These are phyloP conservation scores for Beauveria sp. DNA, from an alignment of 2,329 filamentous ascomycete genomes.

Conservation along the genomic window DNA sequence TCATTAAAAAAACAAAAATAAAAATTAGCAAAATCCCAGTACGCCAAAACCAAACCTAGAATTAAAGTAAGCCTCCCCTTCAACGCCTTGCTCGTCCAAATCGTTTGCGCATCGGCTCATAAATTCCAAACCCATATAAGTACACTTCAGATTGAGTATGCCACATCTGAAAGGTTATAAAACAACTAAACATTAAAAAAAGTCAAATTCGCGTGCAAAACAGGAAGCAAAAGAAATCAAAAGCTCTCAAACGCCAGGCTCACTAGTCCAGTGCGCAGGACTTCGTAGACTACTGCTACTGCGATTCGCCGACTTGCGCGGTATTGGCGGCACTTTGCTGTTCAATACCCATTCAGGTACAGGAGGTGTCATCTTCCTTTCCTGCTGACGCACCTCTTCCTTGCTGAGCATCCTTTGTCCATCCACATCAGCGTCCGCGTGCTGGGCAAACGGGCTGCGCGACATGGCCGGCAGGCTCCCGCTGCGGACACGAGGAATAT, in stretches of 20 bases:
- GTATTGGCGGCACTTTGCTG: slow-evolving; percentile 5
- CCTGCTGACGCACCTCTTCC: neutral
- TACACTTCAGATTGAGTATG: neutral
- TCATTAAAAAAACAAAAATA: neutral
- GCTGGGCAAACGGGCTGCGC: slow-evolving; percentile 1
- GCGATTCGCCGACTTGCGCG: slow-evolving; percentile 1
- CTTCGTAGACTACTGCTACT: neutral
- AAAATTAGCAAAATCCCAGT: neutral
- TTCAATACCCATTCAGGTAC: slow-evolving; percentile 11
- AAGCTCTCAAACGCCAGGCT: neutral
- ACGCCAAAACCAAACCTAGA: neutral
- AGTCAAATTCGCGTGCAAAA: neutral
- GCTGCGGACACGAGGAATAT: slow-evolving; percentile 46
- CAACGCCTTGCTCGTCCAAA: slow-evolving; percentile 4
- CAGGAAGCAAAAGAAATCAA: neutral
- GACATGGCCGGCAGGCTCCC: slow-evolving; percentile 38
- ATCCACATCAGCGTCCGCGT: neutral
- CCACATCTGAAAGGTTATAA: neutral
- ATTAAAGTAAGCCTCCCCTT: neutral
- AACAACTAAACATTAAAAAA: neutral
- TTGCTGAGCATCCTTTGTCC: neutral
- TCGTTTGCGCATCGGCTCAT: neutral
- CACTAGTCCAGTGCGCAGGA: neutral
- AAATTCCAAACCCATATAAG: neutral
- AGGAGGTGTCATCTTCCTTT: slow-evolving; percentile 12